Conservation (phyloP, 2,329 filamentous ascomycete species). For the Pseudocercospora musae region DNA sequence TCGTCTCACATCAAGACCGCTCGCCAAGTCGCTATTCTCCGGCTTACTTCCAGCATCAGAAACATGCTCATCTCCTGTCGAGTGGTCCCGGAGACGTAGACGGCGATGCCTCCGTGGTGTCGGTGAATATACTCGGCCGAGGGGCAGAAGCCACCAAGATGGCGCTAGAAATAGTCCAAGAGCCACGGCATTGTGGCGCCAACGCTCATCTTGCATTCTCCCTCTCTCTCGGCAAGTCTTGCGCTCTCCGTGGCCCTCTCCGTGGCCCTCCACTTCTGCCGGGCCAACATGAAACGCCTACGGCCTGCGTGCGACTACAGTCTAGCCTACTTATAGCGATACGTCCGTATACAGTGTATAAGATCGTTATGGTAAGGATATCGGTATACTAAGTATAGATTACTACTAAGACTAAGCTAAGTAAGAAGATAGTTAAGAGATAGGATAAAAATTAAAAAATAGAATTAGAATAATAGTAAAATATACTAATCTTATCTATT, state of each 20-base stretch:
- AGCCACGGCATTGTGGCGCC: background rate
- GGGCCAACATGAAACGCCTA: background rate
- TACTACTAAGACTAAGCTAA: no score
- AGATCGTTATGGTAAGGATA: no score
- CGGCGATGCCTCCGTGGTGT: background rate
- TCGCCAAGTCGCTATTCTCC: no score
- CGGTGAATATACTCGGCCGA: no score
- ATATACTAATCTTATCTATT: no score
- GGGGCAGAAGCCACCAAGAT: background rate
- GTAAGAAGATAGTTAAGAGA: no score
- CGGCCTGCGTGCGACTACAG: no score
- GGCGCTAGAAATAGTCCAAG: background rate
- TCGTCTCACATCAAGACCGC: background rate
- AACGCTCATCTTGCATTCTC: background rate
- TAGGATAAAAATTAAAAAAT: no score
- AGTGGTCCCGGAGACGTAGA: background rate
- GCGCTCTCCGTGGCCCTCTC: background rate
- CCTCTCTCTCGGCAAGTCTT: background rate
- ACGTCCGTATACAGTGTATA: no score
- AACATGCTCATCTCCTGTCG: background rate
- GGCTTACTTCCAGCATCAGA: background rate
- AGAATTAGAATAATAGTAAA: no score
- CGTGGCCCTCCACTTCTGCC: background rate
- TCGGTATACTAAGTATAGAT: no score
- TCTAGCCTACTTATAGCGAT: no score